Conservation (phyloP, 805 yeast species). For the Yamadazyma scolyti region DNA sequence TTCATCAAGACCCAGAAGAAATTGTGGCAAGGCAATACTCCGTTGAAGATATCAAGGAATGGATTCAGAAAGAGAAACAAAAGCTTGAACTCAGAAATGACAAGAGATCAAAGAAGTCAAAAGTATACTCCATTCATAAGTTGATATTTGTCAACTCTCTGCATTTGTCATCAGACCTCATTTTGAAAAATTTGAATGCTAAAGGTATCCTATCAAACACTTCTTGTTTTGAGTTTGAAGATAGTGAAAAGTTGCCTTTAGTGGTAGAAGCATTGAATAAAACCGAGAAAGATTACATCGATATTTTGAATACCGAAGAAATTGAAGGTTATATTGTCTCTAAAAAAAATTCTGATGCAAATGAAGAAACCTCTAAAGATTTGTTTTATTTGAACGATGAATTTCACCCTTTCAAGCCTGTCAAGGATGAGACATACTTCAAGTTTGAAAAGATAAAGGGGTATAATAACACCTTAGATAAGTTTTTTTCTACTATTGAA, state of each 20-base stretch:
- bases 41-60: slow-evolving; percentile 25
- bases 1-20: slow-evolving; percentile 19
- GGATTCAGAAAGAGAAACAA: slow-evolving; percentile 37
- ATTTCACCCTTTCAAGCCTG: slow-evolving; percentile 66
- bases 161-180: slow-evolving; percentile 73
- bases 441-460: slow-evolving; percentile 34
- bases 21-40: slow-evolving; percentile 19
- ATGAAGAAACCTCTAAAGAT: slow-evolving; percentile 24
- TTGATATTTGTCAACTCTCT: slow-evolving; percentile 64
- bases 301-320: slow-evolving; percentile 28
- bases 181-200: slow-evolving; percentile 53
- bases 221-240: slow-evolving; percentile 24
- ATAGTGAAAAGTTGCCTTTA: slow-evolving; percentile 23
- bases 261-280: slow-evolving; percentile 41
- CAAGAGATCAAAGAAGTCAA: slow-evolving; percentile 30
- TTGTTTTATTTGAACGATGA: slow-evolving; percentile 56
- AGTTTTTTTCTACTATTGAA: slow-evolving; percentile 80
- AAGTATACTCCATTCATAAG: slow-evolving; percentile 63
- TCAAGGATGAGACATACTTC: slow-evolving; percentile 23
- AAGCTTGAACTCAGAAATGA: slow-evolving; percentile 14
- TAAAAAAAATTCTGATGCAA: slow-evolving; percentile 46
- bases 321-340: slow-evolving; percentile 62
- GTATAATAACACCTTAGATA: slow-evolving; percentile 79
- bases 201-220: slow-evolving; percentile 46
- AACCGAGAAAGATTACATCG: slow-evolving; percentile 43